Evolutionary conservation across 1,284 basidiomycete genomes (phyloP).

Genomic region (Cystobasidiaceae sp.): DNA sequence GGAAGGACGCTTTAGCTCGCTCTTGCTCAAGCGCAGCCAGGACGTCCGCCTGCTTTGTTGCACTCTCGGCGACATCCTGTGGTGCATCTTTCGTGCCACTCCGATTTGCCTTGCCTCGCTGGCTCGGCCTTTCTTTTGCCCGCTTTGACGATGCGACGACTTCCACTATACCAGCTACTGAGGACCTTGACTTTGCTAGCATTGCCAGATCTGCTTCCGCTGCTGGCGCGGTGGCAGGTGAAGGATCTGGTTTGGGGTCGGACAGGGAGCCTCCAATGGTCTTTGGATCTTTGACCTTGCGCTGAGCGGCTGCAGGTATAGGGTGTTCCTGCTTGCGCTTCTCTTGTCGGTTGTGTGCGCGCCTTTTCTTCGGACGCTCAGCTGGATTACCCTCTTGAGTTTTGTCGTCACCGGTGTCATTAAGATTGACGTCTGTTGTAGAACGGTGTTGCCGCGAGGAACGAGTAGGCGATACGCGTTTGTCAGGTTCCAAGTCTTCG

Average conservation of each 20-base stretch:
- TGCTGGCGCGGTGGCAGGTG: neutral
- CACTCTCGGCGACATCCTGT: neutral
- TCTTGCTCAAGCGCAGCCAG: conserved; percentile 5
- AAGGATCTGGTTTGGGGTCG: neutral
- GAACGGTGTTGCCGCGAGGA: no score
- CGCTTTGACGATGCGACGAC: conserved; percentile 1
- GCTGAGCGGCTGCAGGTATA: neutral
- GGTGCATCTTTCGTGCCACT: neutral
- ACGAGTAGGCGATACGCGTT: no score
- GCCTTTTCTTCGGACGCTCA: no score
- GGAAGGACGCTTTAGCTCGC: neutral
- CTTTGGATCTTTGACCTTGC: conserved; percentile 1
- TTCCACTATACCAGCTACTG: conserved; percentile 17
- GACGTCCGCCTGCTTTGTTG: neutral
- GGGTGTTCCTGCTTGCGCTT: neutral
- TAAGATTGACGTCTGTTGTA: no score
- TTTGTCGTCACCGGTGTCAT: no score
- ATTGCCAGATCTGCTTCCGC: neutral
- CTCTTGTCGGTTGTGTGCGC: neutral
- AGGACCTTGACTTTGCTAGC: neutral
- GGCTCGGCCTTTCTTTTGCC: neutral
- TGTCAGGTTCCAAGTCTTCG: no score
- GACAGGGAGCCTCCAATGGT: conserved; percentile 18
- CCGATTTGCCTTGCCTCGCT: neutral
- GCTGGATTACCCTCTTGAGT: no score